Conservation (phyloP, 2,329 filamentous ascomycete species). For the Sporothrix brunneoviolacea region DNA sequence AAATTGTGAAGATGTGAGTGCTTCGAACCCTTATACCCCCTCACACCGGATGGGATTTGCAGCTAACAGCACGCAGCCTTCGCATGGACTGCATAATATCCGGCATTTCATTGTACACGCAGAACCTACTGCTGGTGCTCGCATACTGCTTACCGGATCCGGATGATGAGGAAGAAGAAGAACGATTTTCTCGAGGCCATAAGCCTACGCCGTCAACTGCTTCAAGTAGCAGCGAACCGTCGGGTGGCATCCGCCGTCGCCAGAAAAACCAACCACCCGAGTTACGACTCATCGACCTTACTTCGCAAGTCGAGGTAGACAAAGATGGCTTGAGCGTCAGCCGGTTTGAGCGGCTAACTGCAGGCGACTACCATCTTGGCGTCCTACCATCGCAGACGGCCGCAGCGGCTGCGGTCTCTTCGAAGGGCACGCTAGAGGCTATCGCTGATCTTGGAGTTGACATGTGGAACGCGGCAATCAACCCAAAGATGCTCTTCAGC, state of each 20-base stretch:
- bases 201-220: constrained; percentile 38
- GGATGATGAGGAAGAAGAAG: constrained; percentile 49
- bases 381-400: constrained; percentile 69
- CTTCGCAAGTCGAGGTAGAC: constrained; percentile 78
- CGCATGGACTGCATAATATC: constrained; percentile 97
- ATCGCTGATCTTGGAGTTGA: constrained; percentile 66
- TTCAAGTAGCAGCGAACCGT: constrained; percentile 50
- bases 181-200: constrained; percentile 31
- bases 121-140: constrained; percentile 81
- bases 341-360: constrained; percentile 76
- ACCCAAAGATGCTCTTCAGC: constrained; percentile 79
- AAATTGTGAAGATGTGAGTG: constrained; percentile 86
- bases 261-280: constrained; percentile 81
- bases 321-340: constrained; percentile 81
- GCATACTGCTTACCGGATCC: constrained; percentile 76
- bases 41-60: too few relatives aligned
- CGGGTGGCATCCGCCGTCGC: constrained; percentile 60
- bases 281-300: constrained; percentile 81
- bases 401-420: constrained; percentile 55
- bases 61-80: constrained; percentile 46
- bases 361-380: constrained; percentile 85
- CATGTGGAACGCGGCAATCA: constrained; percentile 86
- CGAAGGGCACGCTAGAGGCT: constrained; percentile 69
- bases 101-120: constrained; percentile 92
- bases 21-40: background rate